Evolutionary conservation across 2,329 filamentous ascomycete genomes (phyloP).

Genomic region (Fusarium robinianum): DNA sequence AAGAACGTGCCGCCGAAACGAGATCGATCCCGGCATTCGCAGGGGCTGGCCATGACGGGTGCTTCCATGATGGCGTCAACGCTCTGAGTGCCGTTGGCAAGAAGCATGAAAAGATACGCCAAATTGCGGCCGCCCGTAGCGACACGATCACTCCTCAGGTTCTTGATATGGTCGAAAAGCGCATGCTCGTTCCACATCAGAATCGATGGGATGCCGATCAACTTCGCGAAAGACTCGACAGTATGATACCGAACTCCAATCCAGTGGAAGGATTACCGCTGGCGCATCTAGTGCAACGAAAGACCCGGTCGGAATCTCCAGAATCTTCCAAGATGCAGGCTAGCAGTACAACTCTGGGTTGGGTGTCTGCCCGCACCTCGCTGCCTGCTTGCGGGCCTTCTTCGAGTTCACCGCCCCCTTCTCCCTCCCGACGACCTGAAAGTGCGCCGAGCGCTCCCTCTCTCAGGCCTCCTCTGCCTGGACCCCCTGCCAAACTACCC

Average conservation of each 20-base stretch:
- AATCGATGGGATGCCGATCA: background rate
- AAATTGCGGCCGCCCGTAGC: background rate
- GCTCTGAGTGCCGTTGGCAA: background rate
- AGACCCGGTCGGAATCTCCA: no score
- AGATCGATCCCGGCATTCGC: background rate
- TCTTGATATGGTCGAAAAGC: background rate
- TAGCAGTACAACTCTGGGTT: no score
- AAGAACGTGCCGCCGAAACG: background rate
- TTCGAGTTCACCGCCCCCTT: background rate
- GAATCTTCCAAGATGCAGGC: no score
- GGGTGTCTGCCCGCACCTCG: no score
- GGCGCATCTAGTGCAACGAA: background rate
- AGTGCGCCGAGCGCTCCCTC: no score
- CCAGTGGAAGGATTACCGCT: background rate
- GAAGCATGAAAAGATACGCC: background rate
- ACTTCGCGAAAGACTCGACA: background rate
- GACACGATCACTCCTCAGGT: slow-evolving; percentile 2
- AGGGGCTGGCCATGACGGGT: background rate
- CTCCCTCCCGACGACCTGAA: no score
- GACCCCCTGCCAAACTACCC: no score
- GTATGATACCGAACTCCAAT: background rate
- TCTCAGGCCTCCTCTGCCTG: no score
- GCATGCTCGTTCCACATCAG: background rate
- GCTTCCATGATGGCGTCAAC: slow-evolving; percentile 5
- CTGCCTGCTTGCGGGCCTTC: no score